Base-by-base conservation (phyloP, 495 filamentous ascomycete species). In the Penicillium nucicola region DNA sequence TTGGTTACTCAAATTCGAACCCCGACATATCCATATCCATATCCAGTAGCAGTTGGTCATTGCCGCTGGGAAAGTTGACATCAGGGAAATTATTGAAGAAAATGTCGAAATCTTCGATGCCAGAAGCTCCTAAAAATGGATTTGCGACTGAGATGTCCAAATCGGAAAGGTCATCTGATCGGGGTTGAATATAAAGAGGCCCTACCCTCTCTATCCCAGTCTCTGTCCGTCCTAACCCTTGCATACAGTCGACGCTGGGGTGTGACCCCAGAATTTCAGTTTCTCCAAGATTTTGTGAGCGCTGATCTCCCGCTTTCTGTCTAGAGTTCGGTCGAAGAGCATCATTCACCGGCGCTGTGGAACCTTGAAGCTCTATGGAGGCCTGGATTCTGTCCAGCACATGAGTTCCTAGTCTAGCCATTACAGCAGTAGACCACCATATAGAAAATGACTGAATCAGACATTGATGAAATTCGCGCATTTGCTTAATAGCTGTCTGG, bases 391-490 rank as follows among this genome's bases (percentile, higher is more conserved):
- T 53, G 17, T 50, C 50, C 30, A 65, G 44, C 14, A 57, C 59
- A 15, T 49, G 53, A 15, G 37, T 42, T 12, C 63, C 57, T 18
- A 66, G 46, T n/a, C 60, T 55, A 15, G 45, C 44, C 63, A 66
- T 66, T 14, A 61, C 50, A 18, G 44, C 45, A 8, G 63, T 57
- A 31, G 41, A 44, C 63, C 63, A 66, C 63, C 63, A 66, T 20
- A 47, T 61, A 13, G 32, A 28, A 9, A 9, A 28, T 8, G 25
- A 28, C 5, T 22, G 7, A 49, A 35, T 12, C 61, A 66, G 50
- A 11, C 48, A 42, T 28, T 52, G 31, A 41, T 64, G 54, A 43
- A 54, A 64, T 5, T 23, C 17, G 2, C 50, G 45, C 5, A 66
- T 23, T 39, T 60, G 39, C 1, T 54, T 31, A 18, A 49, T 52